phyloP scores from a whole-genome alignment of 148 eudicot genomes.

The Dianthus caryophyllus region DNA sequence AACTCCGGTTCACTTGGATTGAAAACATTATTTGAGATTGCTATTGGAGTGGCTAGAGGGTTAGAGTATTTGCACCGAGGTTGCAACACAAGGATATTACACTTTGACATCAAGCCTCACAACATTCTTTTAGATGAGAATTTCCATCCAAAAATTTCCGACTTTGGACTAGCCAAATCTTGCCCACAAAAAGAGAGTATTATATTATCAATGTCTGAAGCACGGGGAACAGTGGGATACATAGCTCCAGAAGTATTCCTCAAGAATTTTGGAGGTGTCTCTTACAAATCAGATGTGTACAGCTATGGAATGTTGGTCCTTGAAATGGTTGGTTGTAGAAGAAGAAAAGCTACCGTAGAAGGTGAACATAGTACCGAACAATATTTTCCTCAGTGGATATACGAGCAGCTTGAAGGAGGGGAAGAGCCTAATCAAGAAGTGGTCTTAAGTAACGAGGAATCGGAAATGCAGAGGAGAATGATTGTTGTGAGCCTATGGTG shows the following conservation, averaged over 20 bases:
- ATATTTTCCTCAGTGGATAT: constrained; percentile 34
- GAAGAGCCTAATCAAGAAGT: constrained; percentile 11
- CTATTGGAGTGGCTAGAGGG: constrained; percentile 38
- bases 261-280: constrained; percentile 29
- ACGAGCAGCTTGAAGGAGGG: constrained; percentile 26
- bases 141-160: constrained; percentile 36
- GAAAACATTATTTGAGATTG: constrained; percentile 24
- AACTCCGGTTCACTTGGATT: constrained; percentile 10
- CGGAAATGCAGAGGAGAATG: constrained; percentile 36
- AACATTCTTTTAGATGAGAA: constrained; percentile 37
- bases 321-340: constrained; percentile 31
- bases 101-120: constrained; percentile 45
- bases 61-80: constrained; percentile 45
- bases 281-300: constrained; percentile 32
- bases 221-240: constrained; percentile 38
- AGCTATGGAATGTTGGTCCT: constrained; percentile 30
- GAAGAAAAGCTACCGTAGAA: constrained; percentile 8
- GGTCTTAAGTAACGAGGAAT: constrained; percentile 13
- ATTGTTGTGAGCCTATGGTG: constrained; percentile 47
- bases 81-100: constrained; percentile 36
- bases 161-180: constrained; percentile 39
- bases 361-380: constrained; percentile 12
- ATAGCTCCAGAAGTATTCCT: constrained; percentile 35
- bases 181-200: constrained; percentile 27
- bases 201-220: constrained; percentile 24